Conservation (phyloP, 1,139 yeast species). For the Candida gigantensis region DNA sequence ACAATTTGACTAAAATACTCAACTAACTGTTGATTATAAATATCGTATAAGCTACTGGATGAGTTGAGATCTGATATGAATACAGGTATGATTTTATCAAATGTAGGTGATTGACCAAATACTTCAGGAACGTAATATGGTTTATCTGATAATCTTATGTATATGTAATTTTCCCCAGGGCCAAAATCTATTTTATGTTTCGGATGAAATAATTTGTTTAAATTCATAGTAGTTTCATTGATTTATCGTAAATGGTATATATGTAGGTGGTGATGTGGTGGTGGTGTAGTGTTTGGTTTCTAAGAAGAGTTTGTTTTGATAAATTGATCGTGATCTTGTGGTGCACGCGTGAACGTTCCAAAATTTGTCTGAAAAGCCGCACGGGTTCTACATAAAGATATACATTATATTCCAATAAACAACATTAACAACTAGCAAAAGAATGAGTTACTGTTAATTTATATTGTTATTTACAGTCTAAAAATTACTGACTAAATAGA, state of each 20-base stretch:
- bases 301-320: no score
- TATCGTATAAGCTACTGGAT: slow-evolving; percentile 11
- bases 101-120: slow-evolving; percentile 19
- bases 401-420: no score
- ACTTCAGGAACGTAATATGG: slow-evolving; percentile 20
- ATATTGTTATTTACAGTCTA: no score
- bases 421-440: no score
- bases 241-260: background rate
- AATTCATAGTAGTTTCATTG: slow-evolving; percentile 3
- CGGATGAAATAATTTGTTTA: slow-evolving; percentile 2
- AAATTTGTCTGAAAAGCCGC: no score
- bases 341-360: no score
- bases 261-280: background rate
- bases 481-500: no score
- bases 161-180: slow-evolving; percentile 21
- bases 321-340: no score
- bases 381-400: no score
- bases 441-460: no score
- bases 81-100: slow-evolving; percentile 15
- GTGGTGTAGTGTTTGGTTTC: background rate
- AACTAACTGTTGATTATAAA: slow-evolving; percentile 16
- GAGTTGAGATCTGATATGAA: slow-evolving; percentile 18
- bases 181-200: slow-evolving; percentile 14
- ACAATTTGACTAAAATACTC: slow-evolving; percentile 13
- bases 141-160: slow-evolving; percentile 11